Evolutionary conservation across 2,329 filamentous ascomycete genomes (phyloP).

Genomic region (Aspergillus novoparasiticus): DNA sequence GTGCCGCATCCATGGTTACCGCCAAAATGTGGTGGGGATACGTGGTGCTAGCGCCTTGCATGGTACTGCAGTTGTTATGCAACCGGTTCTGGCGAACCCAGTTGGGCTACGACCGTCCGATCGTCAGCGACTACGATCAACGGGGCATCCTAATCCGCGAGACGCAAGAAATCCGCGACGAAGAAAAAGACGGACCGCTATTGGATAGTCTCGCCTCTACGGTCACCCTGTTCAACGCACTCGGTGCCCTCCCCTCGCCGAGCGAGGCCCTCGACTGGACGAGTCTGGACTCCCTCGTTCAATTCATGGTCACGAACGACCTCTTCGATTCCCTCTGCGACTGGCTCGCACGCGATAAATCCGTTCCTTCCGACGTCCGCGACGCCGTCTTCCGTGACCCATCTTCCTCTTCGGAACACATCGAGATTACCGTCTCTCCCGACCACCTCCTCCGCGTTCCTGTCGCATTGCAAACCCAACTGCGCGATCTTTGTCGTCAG

Average conservation of each 20-base stretch:
- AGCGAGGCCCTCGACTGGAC: constrained; percentile 13
- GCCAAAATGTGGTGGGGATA: constrained; percentile 58
- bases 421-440: neutral
- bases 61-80: constrained; percentile 48
- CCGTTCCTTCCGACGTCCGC: constrained; percentile 11
- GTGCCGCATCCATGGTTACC: constrained; percentile 54
- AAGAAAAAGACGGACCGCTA: constrained; percentile 12
- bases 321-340: constrained; percentile 33
- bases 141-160: constrained; percentile 1
- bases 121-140: constrained; percentile 19
- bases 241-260: constrained; percentile 2
- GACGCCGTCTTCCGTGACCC: constrained; percentile 8
- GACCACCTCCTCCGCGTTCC: constrained; percentile 3
- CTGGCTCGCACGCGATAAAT: constrained; percentile 25
- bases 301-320: constrained; percentile 27
- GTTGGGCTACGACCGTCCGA: constrained; percentile 50
- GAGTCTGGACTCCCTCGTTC: constrained; percentile 24
- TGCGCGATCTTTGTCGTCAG: constrained; percentile 7
- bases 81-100: constrained; percentile 54
- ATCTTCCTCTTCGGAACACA: neutral
- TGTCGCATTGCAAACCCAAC: neutral
- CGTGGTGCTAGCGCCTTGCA: constrained; percentile 54
- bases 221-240: constrained; percentile 10
- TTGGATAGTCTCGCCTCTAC: constrained; percentile 13
- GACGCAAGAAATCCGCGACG: neutral